Evolutionary conservation across 257 asterid species (phyloP), one percentile per base, ranked within the genome.

Genomic region (Scutellaria minor): DNA sequence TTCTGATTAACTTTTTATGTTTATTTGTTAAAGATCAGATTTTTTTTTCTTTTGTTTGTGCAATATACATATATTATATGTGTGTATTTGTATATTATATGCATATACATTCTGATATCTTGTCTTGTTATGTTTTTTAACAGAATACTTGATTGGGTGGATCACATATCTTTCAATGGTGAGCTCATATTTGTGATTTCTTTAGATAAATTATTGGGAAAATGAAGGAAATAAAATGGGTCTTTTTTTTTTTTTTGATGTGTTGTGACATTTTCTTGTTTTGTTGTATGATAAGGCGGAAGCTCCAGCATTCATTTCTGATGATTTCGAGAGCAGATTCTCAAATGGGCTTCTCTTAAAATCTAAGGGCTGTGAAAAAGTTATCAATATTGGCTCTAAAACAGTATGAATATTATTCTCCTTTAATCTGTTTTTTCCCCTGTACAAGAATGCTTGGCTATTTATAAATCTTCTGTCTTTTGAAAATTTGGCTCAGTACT

Each of bases 231-330:
- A 65, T 31, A 4, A 1, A 27, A 35, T 47, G 45, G 35, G 5
- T 10, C 18, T 18, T 6, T 22, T 41, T 7, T 61, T 66, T 76
- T 77, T 31, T 31, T 62, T 37, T 81, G 71, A 72, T 73, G 69
- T 74, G 63, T 68, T 73, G 39, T 70, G 4, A 31, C 37, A 31
- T 31, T 31, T 55, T 44, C 39, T 66, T 41, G 52, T 4, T 52
- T 18, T 55, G 22, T 78, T 66, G 51, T 71, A 50, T 83, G 39
- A 58, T 77, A 78, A 93, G 98, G 97, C 96, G 31, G 93, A 89
- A 83, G 98, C 96, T 82, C 96, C 96, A 69, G 96, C 85, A 40
- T 84, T 89, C 73, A 31, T 31, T 31, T 80, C 79, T 44, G 96
- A 88, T 24, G 83, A 83, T 83, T 79, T 82, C 69, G 75, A 59